Conservation (phyloP, 805 yeast species). For the Peterozyma xylosa region DNA sequence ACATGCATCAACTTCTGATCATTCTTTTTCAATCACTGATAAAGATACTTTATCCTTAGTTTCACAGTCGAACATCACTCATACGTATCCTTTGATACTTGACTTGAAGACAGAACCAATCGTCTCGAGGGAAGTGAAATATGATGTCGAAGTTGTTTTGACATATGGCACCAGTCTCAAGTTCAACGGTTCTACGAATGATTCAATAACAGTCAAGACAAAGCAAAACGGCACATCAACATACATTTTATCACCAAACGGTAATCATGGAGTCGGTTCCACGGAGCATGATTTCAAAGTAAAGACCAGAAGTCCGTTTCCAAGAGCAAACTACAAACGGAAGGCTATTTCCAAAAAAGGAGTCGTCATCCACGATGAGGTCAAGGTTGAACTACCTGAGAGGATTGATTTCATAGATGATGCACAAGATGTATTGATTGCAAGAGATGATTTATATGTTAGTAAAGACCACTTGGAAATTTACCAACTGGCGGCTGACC, state of each 20-base stretch:
- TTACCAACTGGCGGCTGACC: no score
- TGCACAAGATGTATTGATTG: no score
- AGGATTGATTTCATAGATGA: no score
- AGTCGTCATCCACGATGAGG: conserved; percentile 18
- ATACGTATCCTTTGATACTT: conserved; percentile 24
- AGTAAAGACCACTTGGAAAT: no score
- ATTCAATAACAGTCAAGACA: conserved; percentile 17
- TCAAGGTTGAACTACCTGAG: no score
- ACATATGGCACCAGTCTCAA: conserved; percentile 11
- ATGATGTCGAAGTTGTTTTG: conserved; percentile 21
- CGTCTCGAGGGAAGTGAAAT: conserved; percentile 17
- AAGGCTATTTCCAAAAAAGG: conserved; percentile 24
- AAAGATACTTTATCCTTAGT: conserved; percentile 11
- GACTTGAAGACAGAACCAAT: conserved; percentile 13
- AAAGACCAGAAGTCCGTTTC: conserved; percentile 14
- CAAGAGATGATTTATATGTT: no score
- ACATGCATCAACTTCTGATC: conserved; percentile 16
- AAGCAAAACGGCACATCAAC: conserved; percentile 38
- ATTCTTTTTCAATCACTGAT: conserved; percentile 19
- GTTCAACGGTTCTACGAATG: conserved; percentile 13
- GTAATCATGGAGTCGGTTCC: conserved; percentile 38
- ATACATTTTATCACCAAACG: conserved; percentile 32
- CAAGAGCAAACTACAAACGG: conserved; percentile 18
- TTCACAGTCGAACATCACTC: conserved; percentile 12
- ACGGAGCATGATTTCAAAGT: conserved; percentile 25